Conservation (phyloP, 2,329 filamentous ascomycete genomes). For the Pezicula rhizophila region DNA sequence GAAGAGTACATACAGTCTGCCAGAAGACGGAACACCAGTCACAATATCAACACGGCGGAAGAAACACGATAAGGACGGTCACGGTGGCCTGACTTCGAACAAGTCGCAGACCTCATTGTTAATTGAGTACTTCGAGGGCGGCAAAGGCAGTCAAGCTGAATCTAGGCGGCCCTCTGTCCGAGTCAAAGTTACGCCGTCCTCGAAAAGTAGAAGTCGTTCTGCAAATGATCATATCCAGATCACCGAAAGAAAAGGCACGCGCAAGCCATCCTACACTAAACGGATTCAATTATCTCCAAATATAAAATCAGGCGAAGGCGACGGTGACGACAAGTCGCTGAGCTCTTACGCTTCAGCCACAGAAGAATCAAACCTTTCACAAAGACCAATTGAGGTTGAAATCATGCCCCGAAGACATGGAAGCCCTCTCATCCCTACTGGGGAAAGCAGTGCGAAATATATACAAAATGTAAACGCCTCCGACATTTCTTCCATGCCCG, state of each 20-base stretch:
- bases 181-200: slow-evolving; percentile 65
- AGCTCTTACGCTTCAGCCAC: slow-evolving; percentile 72
- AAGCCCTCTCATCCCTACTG: slow-evolving; percentile 59
- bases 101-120: slow-evolving; percentile 65
- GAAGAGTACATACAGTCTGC: slow-evolving; percentile 69
- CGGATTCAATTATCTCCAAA: slow-evolving; percentile 57
- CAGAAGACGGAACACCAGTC: slow-evolving; percentile 83
- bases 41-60: slow-evolving; percentile 78
- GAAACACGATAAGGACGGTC: slow-evolving; percentile 44
- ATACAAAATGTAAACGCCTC: slow-evolving; percentile 59
- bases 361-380: slow-evolving; percentile 70
- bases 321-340: slow-evolving; percentile 58
- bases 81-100: slow-evolving; percentile 43
- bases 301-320: slow-evolving; percentile 39
- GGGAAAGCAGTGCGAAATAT: slow-evolving; percentile 55
- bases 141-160: slow-evolving; percentile 46
- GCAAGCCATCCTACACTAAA: slow-evolving; percentile 64
- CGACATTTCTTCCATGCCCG: slow-evolving; percentile 78
- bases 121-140: slow-evolving; percentile 71
- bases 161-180: slow-evolving; percentile 61
- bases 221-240: slow-evolving; percentile 76
- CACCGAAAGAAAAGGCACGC: slow-evolving; percentile 69
- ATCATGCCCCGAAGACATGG: slow-evolving; percentile 60
- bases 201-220: slow-evolving; percentile 36
- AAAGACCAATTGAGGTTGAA: slow-evolving; percentile 81